These are phyloP conservation scores for Saccharomycopsis amapae DNA, from an alignment of 805 yeast species.

Conservation along the genomic window DNA sequence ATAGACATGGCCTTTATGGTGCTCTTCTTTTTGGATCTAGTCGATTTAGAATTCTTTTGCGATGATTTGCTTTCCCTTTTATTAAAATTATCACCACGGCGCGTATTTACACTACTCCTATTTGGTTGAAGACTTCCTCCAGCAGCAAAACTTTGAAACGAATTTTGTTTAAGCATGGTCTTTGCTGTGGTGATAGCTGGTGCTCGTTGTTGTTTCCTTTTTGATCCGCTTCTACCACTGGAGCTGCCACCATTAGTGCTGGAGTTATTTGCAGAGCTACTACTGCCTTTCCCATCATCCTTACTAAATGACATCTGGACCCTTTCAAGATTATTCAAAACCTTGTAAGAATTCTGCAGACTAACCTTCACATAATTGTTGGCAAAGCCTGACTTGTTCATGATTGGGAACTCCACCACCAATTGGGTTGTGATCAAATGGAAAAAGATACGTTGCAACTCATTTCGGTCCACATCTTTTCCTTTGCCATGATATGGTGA, in stretches of 20 bases:
- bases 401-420: slow-evolving; percentile 62
- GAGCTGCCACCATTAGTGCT: neutral
- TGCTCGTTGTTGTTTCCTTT: neutral
- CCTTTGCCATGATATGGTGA: slow-evolving; percentile 68
- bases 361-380: slow-evolving; percentile 55
- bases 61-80: neutral
- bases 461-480: slow-evolving; percentile 51
- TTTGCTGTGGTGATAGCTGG: slow-evolving; percentile 7
- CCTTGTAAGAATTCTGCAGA: slow-evolving; percentile 48
- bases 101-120: neutral
- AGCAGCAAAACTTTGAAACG: neutral
- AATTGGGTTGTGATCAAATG: slow-evolving; percentile 60
- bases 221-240: neutral
- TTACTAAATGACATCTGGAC: slow-evolving; percentile 35
- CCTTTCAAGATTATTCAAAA: slow-evolving; percentile 38
- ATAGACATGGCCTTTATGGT: neutral
- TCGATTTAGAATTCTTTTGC: neutral
- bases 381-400: slow-evolving; percentile 75
- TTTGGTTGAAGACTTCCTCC: neutral
- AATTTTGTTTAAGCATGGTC: neutral
- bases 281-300: slow-evolving; percentile 18
- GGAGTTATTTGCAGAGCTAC: slow-evolving; percentile 23
- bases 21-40: neutral
- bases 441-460: slow-evolving; percentile 77
- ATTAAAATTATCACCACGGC: neutral